These are phyloP conservation scores for Podospora fimiseda DNA, from an alignment of 495 filamentous ascomycete species.

Conservation along the genomic window DNA sequence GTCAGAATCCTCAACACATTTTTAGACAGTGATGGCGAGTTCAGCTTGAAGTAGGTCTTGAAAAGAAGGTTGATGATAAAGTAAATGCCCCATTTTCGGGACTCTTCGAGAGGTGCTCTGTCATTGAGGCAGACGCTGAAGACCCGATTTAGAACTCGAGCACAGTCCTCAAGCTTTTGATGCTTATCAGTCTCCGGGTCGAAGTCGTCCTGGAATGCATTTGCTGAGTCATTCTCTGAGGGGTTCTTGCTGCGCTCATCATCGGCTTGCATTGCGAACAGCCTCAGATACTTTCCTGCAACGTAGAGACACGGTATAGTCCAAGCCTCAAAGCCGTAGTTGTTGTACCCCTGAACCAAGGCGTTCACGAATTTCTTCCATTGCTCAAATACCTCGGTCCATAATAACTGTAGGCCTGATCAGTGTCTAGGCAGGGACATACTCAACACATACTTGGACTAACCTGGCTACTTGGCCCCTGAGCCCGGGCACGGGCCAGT, in stretches of 20 bases:
- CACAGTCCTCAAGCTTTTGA: conserved; percentile 80
- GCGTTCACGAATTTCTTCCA: conserved; percentile 74
- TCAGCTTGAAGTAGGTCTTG: conserved; percentile 97
- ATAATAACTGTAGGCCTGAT: conserved; percentile 33
- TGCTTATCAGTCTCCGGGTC: conserved; percentile 64
- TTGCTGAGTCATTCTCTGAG: conserved; percentile 36
- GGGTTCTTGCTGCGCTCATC: conserved; percentile 47
- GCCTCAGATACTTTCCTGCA: conserved; percentile 71
- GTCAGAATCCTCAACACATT: conserved; percentile 77
- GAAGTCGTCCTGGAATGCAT: conserved; percentile 68
- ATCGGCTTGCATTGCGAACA: conserved; percentile 87
- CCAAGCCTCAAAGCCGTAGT: conserved; percentile 68
- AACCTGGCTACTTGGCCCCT: conserved; percentile 24
- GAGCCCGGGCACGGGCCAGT: conserved; percentile 52
- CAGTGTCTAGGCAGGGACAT: not conserved
- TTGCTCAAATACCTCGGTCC: conserved; percentile 68
- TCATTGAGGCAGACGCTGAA: conserved; percentile 85
- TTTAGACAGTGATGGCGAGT: conserved; percentile 79
- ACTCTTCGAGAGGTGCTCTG: conserved; percentile 76
- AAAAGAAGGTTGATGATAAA: conserved; percentile 87
- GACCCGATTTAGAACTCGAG: conserved; percentile 77
- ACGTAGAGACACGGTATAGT: conserved; percentile 83
- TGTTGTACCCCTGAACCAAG: conserved; percentile 69
- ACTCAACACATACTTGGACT: conserved; percentile 5
- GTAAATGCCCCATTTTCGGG: conserved; percentile 95